Evolutionary conservation across 2,329 filamentous ascomycete genomes (phyloP).

Genomic region (Leptodontidium sp.): DNA sequence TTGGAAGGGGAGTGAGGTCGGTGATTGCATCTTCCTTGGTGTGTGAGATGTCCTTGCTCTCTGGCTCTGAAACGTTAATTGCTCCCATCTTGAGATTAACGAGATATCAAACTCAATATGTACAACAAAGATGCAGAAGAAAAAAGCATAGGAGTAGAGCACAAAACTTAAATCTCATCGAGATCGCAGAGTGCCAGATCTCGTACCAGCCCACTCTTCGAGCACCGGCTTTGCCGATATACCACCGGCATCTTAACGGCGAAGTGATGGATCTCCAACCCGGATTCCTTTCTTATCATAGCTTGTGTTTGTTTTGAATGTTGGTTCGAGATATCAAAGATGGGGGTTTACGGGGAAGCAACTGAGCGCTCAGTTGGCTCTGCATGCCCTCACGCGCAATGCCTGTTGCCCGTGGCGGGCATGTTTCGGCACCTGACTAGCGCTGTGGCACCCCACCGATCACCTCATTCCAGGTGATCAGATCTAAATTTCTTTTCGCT

Average conservation of each 20-base stretch:
- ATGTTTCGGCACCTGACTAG: constrained; percentile 4
- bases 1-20: neutral
- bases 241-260: neutral
- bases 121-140: neutral
- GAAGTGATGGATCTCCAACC: neutral
- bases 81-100: neutral
- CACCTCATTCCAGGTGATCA: constrained; percentile 8
- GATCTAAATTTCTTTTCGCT: neutral
- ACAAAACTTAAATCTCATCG: neutral
- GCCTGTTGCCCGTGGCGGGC: constrained; percentile 7
- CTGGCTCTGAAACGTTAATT: constrained; percentile 13
- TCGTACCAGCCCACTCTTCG: constrained; percentile 8
- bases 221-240: constrained; percentile 8
- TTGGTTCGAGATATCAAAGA: constrained; percentile 10
- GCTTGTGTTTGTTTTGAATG: neutral
- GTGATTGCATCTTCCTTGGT: constrained; percentile 19
- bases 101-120: neutral
- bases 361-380: neutral
- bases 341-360: constrained; percentile 4
- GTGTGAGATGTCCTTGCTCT: constrained; percentile 13
- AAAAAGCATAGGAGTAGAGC: neutral
- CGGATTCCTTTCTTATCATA: constrained; percentile 12
- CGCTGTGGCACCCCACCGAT: constrained; percentile 9
- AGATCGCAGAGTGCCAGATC: neutral
- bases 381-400: neutral